Percentiles rank a stretch among this genome's conserved stretches.
These are phyloP conservation scores for Kodamaea kaohsiungensis DNA, from an alignment of 805 yeast species.

Conservation along the genomic window DNA sequence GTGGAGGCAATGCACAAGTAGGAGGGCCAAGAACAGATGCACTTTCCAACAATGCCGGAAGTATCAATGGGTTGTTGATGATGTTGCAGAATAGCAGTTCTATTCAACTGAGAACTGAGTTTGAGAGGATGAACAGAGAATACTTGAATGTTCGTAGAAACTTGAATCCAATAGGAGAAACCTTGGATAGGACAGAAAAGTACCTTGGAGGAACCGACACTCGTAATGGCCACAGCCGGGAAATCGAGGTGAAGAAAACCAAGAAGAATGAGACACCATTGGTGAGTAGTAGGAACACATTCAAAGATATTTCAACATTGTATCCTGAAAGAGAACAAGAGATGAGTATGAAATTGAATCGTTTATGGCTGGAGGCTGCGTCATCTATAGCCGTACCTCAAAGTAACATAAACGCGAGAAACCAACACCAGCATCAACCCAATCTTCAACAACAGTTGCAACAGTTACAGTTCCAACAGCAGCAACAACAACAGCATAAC, in stretches of 20 bases:
- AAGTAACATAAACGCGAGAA: constrained; percentile 11
- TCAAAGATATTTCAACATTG: constrained; percentile 34
- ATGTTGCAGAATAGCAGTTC: constrained; percentile 41
- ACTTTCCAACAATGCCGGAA: constrained; percentile 15
- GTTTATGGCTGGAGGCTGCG: constrained; percentile 43
- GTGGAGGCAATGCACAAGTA: background rate
- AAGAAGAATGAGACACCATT: constrained; percentile 12
- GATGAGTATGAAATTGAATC: constrained; percentile 23
- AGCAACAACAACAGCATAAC: constrained; percentile 9
- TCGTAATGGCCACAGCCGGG: constrained; percentile 13
- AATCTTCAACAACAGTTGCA: constrained; percentile 11
- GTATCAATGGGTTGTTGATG: constrained; percentile 28
- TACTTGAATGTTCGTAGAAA: constrained; percentile 68
- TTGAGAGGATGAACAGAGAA: constrained; percentile 75
- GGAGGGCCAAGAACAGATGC: background rate
- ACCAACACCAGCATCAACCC: constrained; percentile 4
- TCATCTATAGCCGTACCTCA: constrained; percentile 15
- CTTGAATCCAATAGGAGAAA: constrained; percentile 67
- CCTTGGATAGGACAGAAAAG: constrained; percentile 52
- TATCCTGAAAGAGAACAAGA: constrained; percentile 35
- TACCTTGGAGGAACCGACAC: constrained; percentile 11
- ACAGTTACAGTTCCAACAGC: constrained; percentile 11
- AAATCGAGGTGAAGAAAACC: constrained; percentile 26
- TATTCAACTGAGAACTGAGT: constrained; percentile 69
- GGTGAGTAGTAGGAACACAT: constrained; percentile 26